Conservation (phyloP, 2,329 filamentous ascomycete genomes). For the Colletotrichum sidae region DNA sequence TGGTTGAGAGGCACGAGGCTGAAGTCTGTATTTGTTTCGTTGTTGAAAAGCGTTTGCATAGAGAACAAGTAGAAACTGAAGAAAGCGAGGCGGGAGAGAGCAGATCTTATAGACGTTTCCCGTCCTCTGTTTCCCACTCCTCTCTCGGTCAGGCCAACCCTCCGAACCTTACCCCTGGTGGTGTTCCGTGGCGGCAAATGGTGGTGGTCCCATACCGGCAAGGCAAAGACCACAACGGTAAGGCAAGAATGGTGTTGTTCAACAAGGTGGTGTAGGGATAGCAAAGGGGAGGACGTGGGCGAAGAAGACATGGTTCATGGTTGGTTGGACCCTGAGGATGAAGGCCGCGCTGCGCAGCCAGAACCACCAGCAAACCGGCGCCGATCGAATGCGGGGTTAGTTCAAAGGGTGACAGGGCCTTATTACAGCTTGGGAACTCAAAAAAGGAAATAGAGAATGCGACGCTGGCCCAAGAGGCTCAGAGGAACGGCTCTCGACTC, state of each 20-base stretch:
- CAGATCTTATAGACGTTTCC: conserved; percentile 33
- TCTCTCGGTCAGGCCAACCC: conserved; percentile 7
- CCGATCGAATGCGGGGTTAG: conserved; percentile 35
- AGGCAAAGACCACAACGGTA: neutral
- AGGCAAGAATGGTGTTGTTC: conserved; percentile 21
- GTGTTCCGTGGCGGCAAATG: conserved; percentile 5
- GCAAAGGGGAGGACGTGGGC: neutral
- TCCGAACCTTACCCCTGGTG: conserved; percentile 34
- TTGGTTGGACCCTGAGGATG: conserved; percentile 34
- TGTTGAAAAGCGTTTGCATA: conserved; percentile 3
- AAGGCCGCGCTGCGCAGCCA: conserved; percentile 21
- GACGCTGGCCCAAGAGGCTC: neutral
- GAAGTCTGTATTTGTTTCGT: neutral
- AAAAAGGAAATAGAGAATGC: neutral
- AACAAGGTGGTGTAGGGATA: conserved; percentile 20
- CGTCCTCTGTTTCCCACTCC: conserved; percentile 7
- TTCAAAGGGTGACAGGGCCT: conserved; percentile 31
- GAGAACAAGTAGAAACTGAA: rapidly evolving
- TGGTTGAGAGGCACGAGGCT: neutral
- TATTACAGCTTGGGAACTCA: conserved; percentile 31
- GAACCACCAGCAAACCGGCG: conserved; percentile 24
- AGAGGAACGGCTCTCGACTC: neutral
- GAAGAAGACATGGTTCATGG: conserved; percentile 27
- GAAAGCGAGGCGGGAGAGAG: conserved; percentile 9
- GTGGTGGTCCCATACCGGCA: conserved; percentile 4